Conservation (phyloP, 1,284 basidiomycete species). For the Lignosus rhinocerotis region DNA sequence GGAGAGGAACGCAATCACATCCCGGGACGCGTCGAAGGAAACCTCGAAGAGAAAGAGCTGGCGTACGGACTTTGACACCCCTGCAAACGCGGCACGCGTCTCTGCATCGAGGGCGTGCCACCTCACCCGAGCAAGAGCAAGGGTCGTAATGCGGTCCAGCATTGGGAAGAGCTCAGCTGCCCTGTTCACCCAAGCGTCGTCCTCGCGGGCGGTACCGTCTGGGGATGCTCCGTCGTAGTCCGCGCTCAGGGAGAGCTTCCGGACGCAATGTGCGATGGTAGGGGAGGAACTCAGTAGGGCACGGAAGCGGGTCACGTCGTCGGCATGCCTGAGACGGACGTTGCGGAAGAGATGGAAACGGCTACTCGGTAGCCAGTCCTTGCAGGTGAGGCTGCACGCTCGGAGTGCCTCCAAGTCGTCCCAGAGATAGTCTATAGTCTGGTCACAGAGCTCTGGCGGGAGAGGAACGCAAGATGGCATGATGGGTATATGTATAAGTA, state of each 20-base stretch:
- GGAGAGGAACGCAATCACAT: constrained; percentile 32
- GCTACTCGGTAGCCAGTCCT: constrained; percentile 30
- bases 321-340: constrained; percentile 29
- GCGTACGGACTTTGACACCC: constrained; percentile 25
- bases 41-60: constrained; percentile 35
- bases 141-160: constrained; percentile 25
- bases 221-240: constrained; percentile 27
- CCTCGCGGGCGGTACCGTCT: constrained; percentile 25
- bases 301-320: constrained; percentile 28
- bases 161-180: constrained; percentile 22
- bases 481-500: constrained; percentile 1
- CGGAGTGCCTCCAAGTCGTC: constrained; percentile 30
- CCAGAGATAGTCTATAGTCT: constrained; percentile 35
- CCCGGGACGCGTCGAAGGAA: constrained; percentile 29
- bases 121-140: constrained; percentile 30
- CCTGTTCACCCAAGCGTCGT: constrained; percentile 33
- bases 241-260: constrained; percentile 31
- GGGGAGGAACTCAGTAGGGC: constrained; percentile 25
- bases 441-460: constrained; percentile 34
- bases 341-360: constrained; percentile 36
- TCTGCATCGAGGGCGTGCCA: constrained; percentile 28
- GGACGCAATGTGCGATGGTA: constrained; percentile 29
- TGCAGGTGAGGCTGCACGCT: constrained; percentile 31
- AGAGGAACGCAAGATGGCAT: constrained; percentile 14
- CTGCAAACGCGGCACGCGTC: constrained; percentile 27